Evolutionary conservation across 441 rosid species (phyloP).

Genomic region (Euphorbia schlechtendalii): DNA sequence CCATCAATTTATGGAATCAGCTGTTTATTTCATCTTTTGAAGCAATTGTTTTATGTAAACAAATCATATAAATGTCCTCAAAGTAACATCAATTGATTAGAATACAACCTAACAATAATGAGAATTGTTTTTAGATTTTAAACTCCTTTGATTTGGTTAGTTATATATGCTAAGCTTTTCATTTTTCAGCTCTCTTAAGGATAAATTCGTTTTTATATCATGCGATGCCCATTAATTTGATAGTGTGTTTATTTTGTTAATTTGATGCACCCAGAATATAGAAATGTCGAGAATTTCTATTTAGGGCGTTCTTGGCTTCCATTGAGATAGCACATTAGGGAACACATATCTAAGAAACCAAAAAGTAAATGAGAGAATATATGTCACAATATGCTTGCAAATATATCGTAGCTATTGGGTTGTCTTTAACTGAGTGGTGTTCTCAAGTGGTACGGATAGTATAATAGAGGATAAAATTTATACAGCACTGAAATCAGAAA

Average conservation of each 20-base stretch:
- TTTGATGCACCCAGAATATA: background rate
- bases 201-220: slow-evolving; percentile 14
- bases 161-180: background rate
- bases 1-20: background rate
- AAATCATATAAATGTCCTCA: background rate
- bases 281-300: slow-evolving; percentile 8
- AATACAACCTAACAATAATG: background rate
- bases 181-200: slow-evolving; percentile 4
- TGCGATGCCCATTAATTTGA: slow-evolving; percentile 10
- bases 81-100: slow-evolving; percentile 2
- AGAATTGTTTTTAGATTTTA: background rate
- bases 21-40: background rate
- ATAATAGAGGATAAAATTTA: no score
- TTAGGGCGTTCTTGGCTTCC: background rate
- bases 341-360: background rate
- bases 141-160: slow-evolving; percentile 4
- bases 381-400: background rate
- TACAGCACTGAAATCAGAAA: no score
- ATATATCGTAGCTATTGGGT: background rate
- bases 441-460: background rate
- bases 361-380: slow-evolving; percentile 10
- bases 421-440: background rate
- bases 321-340: background rate
- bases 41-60: background rate
- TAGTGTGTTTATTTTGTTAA: background rate